Percentiles rank a stretch among this genome's conserved stretches.
These are phyloP conservation scores for Lipomyces sp. DNA, from an alignment of 805 yeast genomes.

Conservation along the genomic window DNA sequence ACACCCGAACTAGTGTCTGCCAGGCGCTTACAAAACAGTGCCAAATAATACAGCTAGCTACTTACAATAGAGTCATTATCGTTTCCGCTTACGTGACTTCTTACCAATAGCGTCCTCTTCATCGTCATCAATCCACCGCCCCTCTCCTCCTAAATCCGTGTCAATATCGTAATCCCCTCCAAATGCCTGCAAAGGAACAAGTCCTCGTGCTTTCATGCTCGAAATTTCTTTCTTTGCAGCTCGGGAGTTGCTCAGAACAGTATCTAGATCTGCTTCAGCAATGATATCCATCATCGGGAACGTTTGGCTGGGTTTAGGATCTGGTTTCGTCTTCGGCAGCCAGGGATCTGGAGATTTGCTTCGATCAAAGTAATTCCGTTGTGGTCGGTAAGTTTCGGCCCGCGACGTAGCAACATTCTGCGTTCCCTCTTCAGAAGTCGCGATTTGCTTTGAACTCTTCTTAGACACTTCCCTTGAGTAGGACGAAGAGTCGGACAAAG, in stretches of 20 bases:
- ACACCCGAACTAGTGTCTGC: no score
- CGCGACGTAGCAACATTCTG: background rate
- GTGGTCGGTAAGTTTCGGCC: background rate
- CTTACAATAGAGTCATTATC: background rate
- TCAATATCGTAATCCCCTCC: slow-evolving; percentile 38
- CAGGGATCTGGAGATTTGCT: background rate
- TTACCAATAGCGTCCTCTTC: slow-evolving; percentile 25
- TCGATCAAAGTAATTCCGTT: slow-evolving; percentile 15
- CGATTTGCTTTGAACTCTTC: background rate
- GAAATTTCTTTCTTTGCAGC: slow-evolving; percentile 15
- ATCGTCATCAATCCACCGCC: slow-evolving; percentile 38
- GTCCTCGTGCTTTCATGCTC: slow-evolving; percentile 11
- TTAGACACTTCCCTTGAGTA: slow-evolving; percentile 12
- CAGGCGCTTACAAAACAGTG: no score
- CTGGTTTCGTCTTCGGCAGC: background rate
- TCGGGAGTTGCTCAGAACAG: slow-evolving; percentile 16
- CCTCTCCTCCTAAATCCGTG: slow-evolving; percentile 36
- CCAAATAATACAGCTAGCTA: background rate
- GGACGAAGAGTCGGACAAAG: background rate
- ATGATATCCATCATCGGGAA: background rate
- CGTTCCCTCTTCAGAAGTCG: background rate
- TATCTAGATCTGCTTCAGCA: slow-evolving; percentile 18
- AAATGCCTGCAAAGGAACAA: slow-evolving; percentile 23
- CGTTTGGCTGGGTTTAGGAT: background rate
- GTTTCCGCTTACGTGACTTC: slow-evolving; percentile 21